Percentiles rank a stretch among this genome's conserved stretches.
These are phyloP conservation scores for Puccinia horiana DNA, from an alignment of 1,284 basidiomycete species.

Conservation along the genomic window DNA sequence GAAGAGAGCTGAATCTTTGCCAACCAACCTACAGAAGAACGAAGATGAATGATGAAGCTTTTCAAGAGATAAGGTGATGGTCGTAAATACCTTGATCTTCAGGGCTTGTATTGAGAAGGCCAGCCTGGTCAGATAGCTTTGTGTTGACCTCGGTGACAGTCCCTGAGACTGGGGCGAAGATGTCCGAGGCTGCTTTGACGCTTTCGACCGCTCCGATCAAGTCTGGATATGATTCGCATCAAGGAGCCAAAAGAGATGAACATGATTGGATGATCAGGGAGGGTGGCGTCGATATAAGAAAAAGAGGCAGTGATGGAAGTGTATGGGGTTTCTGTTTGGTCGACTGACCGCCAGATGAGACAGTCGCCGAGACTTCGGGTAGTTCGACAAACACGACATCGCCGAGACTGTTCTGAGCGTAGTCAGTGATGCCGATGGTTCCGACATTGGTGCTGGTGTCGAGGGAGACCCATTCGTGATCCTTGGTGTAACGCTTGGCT, in stretches of 20 bases:
- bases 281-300: too few species aligned
- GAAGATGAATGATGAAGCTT: not conserved
- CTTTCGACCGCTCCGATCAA: constrained; percentile 94
- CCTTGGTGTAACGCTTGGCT: constrained; percentile 69
- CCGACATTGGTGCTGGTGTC: constrained; percentile 79
- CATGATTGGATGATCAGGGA: not conserved
- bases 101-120: constrained; percentile 57
- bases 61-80: not conserved
- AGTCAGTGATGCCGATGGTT: constrained; percentile 84
- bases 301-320: not conserved
- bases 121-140: constrained; percentile 56
- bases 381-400: constrained; percentile 98
- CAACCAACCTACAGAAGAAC: constrained; percentile 34
- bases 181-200: constrained; percentile 96
- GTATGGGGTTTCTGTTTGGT: not conserved
- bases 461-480: constrained; percentile 85
- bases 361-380: constrained; percentile 69
- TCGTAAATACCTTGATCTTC: constrained; percentile 54
- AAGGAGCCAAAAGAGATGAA: not conserved
- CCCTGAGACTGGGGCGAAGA: constrained; percentile 61
- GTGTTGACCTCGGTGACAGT: constrained; percentile 55
- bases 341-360: constrained; percentile 72
- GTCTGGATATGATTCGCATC: constrained; percentile 64
- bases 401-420: constrained; percentile 87
- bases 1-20: constrained; percentile 17